Evolutionary conservation across 345 rosid species (phyloP), one percentile per base, ranked within the genome.

Genomic region (Gossypium anomalum): DNA sequence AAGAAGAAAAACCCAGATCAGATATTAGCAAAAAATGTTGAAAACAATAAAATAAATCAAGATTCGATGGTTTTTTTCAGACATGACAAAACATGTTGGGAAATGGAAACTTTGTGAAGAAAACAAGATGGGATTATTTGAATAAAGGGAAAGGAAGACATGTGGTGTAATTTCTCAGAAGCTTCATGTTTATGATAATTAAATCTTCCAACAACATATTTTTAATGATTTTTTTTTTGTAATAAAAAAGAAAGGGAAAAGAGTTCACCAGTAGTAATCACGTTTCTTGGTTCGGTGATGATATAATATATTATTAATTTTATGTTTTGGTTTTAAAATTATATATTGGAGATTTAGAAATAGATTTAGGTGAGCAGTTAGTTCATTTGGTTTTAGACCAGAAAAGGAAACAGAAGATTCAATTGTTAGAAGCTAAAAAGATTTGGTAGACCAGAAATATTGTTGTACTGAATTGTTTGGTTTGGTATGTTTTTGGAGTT

Each of bases 1-100:
- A 73, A 48, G 15, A 43, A 34, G 19, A 60, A 79, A 66, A 79
- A 51, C 45, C 71, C 76, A 72, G 56, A 48, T 67, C 56, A 67
- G 41, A 67, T 4, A 23, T 67, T 48, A 23, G 57, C 56, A 23
- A 67, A 48, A 2, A 19, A 20, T 2, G 57, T 48, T 67, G 57
- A 67, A 67, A 67, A 20, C 38, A 57, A 20, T 11, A 48, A 68
- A 14, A n/a, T 2, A 19, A 55, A 55, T 20, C n/a, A 55, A 55
- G 59, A 55, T 7, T 17, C 23, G 19, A 16, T 52, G 2, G 20
- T 2, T 53, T 16, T 52, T 53, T 5, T 53, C 12, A 47, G 55
- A 47, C 53, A 67, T 2, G 29, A 47, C 71, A 67, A 1, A 47
- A 22, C 27, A 48, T 48, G 52, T 48, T 48, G 20, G 5, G 16